Evolutionary conservation across 208 protist species (phyloP), one percentile per base, ranked within the genome.

Genomic region (Leptomonas seymouri): DNA sequence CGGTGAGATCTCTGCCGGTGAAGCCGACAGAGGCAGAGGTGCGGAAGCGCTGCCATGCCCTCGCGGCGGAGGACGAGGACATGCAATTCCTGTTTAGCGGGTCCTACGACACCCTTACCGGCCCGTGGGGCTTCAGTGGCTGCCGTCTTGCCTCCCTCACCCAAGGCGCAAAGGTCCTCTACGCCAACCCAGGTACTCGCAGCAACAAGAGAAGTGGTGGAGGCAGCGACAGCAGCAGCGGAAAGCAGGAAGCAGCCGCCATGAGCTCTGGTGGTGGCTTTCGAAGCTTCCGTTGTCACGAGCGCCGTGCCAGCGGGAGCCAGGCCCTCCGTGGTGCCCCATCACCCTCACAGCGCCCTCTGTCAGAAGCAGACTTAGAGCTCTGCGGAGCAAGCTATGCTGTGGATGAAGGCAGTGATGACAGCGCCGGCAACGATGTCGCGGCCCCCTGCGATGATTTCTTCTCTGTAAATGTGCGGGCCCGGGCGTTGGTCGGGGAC

Each of bases 301-400:
- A 45, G 31, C 74, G 60, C n/a, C 74, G 67, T 15, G 27, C 49
- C 11, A 49, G 61, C 31, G 58, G 64, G 46, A 70, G 65, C 14
- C 55, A 70, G 23, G 23, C 34, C 18, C 46, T 74, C 25, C 56
- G 63, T 20, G 46, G 60, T 14, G 59, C 30, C 18, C 66, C 64
- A 4, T 71, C 66, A 6, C 31, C 42, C 28, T 30, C 56, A 3
- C 54, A 44, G 21, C 49, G 60, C 31, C 58, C 59, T 31, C 72
- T 85, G 41, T 50, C 27, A 0, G 64, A 60, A 0, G 79, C 73
- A 0, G 71, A 78, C 18, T 28, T 85, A 0, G 51, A 73, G 18
- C 50, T 80, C 42, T 82, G 77, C 50, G 83, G 83, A n/a, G 78
- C 78, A n/a, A 73, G 56, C 53, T 88, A 85, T 76, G 82, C 82